Evolutionary conservation across 257 asterid genomes (phyloP).

Genomic region (Eucommia ulmoides): DNA sequence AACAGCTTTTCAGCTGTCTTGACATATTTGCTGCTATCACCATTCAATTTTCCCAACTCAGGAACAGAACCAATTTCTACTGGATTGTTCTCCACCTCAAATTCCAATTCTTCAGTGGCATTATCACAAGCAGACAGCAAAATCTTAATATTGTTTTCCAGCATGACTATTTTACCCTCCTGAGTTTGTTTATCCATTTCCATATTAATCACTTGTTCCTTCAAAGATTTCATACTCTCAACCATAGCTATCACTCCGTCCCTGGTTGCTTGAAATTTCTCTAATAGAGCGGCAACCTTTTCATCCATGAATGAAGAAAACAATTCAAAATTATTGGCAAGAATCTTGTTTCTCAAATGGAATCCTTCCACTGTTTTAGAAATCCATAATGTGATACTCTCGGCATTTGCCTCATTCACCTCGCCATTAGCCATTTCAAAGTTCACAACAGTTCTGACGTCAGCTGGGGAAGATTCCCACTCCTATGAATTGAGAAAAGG

Average conservation of each 20-base stretch:
- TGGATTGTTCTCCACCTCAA: constrained; percentile 24
- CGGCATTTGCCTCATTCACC: constrained; percentile 38
- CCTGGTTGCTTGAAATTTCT: constrained; percentile 34
- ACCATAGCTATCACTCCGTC: constrained; percentile 22
- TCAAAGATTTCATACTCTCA: constrained; percentile 34
- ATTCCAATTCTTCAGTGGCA: constrained; percentile 46
- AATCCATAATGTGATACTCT: constrained; percentile 29
- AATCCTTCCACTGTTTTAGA: constrained; percentile 52
- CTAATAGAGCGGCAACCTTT: constrained; percentile 30
- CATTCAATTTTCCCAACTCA: constrained; percentile 25
- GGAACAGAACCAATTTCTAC: constrained; percentile 29
- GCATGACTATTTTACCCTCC: constrained; percentile 25
- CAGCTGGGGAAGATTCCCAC: constrained; percentile 9
- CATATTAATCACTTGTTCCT: constrained; percentile 35
- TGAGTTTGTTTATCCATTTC: constrained; percentile 41
- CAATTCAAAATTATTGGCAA: constrained; percentile 42
- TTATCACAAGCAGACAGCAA: constrained; percentile 55
- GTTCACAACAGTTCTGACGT: constrained; percentile 42
- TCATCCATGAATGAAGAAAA: constrained; percentile 43
- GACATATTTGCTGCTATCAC: constrained; percentile 25
- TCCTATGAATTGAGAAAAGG: constrained; percentile 18
- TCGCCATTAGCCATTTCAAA: constrained; percentile 31
- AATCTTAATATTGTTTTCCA: constrained; percentile 44
- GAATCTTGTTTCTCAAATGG: constrained; percentile 45
- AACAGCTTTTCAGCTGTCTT: constrained; percentile 51